Percentiles rank a stretch among this genome's conserved stretches.
These are phyloP conservation scores for Esteya vermicola DNA, from an alignment of 2,329 filamentous ascomycete species.

Conservation along the genomic window DNA sequence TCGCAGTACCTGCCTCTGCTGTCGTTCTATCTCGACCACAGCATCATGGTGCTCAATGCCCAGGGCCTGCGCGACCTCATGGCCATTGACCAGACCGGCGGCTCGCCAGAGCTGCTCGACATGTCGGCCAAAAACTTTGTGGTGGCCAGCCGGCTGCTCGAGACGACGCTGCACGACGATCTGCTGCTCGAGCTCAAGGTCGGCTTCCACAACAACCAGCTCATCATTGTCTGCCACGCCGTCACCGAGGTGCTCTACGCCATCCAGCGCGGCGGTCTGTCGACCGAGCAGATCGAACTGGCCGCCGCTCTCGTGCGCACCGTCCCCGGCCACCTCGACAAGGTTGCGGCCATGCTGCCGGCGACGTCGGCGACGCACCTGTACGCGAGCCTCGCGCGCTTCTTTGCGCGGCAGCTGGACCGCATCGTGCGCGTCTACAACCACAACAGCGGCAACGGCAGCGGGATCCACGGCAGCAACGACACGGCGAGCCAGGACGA, in stretches of 20 bases:
- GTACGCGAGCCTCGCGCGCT: slow-evolving; percentile 9
- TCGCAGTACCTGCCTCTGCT: slow-evolving; percentile 8
- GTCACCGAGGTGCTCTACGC: slow-evolving; percentile 12
- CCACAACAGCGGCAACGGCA: too few relatives aligned
- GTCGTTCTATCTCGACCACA: slow-evolving; percentile 14
- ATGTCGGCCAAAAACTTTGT: slow-evolving; percentile 8
- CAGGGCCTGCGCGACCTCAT: slow-evolving; percentile 13
- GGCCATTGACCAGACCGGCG: slow-evolving; percentile 7
- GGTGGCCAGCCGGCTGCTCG: slow-evolving; percentile 9
- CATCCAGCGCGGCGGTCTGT: slow-evolving; percentile 8
- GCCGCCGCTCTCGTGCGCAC: slow-evolving; percentile 7
- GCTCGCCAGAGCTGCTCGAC: slow-evolving; percentile 8
- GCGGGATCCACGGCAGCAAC: too few relatives aligned
- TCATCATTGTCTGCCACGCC: slow-evolving; percentile 15
- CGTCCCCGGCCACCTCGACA: slow-evolving; percentile 9
- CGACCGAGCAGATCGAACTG: slow-evolving; percentile 5
- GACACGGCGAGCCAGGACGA: slow-evolving; percentile 3
- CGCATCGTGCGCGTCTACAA: slow-evolving; percentile 8
- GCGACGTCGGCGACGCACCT: slow-evolving; percentile 8
- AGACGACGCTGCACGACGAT: slow-evolving; percentile 9
- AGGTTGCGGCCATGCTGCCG: slow-evolving; percentile 8
- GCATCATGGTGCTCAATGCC: slow-evolving; percentile 14
- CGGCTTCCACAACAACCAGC: slow-evolving; percentile 14
- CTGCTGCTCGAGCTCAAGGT: slow-evolving; percentile 9
- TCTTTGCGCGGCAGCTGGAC: slow-evolving; percentile 10